These are phyloP conservation scores for Nidularia sp. DNA, from an alignment of 768 basidiomycete genomes.

Conservation along the genomic window DNA sequence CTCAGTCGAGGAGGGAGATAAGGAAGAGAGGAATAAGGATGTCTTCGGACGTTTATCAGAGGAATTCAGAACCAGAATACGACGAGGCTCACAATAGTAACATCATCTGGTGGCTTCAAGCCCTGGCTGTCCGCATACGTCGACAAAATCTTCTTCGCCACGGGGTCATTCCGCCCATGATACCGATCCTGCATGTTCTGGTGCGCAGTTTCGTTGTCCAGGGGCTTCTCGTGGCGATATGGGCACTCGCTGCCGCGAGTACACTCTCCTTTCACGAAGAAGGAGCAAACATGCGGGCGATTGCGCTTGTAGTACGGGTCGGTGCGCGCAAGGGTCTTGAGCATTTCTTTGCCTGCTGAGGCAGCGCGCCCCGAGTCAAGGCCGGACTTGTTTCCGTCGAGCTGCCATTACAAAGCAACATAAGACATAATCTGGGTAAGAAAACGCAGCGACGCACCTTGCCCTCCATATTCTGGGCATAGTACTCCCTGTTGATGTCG, in stretches of 20 bases:
- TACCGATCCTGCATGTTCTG: slow-evolving; percentile 96
- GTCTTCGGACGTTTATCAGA: slow-evolving; percentile 41
- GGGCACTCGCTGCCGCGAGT: slow-evolving; percentile 90
- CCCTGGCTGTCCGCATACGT: slow-evolving; percentile 80
- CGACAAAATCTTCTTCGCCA: slow-evolving; percentile 85
- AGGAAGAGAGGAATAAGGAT: slow-evolving; percentile 79
- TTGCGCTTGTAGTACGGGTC: slow-evolving; percentile 99
- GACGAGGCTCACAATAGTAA: slow-evolving; percentile 62
- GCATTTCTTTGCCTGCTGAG: slow-evolving; percentile 91
- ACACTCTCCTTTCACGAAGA: slow-evolving; percentile 95
- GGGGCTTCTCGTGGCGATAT: slow-evolving; percentile 90
- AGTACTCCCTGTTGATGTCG: slow-evolving; percentile 95
- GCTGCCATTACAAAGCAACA: slow-evolving; percentile 30
- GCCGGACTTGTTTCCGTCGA: slow-evolving; percentile 67
- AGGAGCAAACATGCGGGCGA: slow-evolving; percentile 89
- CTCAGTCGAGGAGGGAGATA: slow-evolving; percentile 70
- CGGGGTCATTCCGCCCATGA: slow-evolving; percentile 90
- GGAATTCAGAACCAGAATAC: background rate
- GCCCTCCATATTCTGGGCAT: slow-evolving; percentile 87
- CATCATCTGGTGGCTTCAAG: slow-evolving; percentile 86
- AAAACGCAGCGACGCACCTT: slow-evolving; percentile 46
- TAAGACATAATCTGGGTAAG: background rate
- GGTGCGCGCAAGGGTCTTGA: slow-evolving; percentile 90
- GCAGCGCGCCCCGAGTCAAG: slow-evolving; percentile 58
- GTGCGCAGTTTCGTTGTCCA: slow-evolving; percentile 76